A percentile compares a stretch with the other conserved stretches of the same genome.
These are phyloP conservation scores for Xylaria curta DNA, from an alignment of 495 filamentous ascomycete genomes.

Conservation along the genomic window DNA sequence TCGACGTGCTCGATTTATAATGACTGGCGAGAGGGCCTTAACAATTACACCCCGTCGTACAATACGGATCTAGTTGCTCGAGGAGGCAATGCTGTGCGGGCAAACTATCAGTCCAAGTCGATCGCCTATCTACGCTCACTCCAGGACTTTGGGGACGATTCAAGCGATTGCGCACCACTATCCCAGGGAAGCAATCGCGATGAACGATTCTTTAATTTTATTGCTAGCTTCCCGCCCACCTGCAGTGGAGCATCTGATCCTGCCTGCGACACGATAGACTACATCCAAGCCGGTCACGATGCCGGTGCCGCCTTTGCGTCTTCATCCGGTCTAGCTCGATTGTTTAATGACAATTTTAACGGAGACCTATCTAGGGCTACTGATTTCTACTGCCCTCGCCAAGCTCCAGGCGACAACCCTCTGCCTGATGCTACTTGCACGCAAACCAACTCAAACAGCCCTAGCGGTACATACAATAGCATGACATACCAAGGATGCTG, in stretches of 20 bases:
- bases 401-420: conserved; percentile 2
- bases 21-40: background rate
- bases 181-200: background rate
- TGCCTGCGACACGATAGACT: conserved; percentile 2
- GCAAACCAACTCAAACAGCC: background rate
- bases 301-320: conserved; percentile 2
- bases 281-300: conserved; percentile 3
- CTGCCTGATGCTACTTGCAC: background rate
- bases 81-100: background rate
- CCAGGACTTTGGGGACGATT: background rate
- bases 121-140: conserved; percentile 1
- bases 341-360: conserved; percentile 2
- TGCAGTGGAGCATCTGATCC: background rate
- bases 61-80: background rate
- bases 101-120: conserved; percentile 1
- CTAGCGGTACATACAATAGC: background rate
- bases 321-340: background rate
- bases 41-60: background rate
- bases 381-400: conserved; percentile 5
- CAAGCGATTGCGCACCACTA: background rate
- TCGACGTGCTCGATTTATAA: background rate
- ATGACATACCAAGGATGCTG: conserved; percentile 1
- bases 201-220: conserved; percentile 9
- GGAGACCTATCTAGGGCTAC: background rate
- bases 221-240: background rate